Evolutionary conservation across 768 basidiomycete species (phyloP).

Genomic region (Lactarius quietus): DNA sequence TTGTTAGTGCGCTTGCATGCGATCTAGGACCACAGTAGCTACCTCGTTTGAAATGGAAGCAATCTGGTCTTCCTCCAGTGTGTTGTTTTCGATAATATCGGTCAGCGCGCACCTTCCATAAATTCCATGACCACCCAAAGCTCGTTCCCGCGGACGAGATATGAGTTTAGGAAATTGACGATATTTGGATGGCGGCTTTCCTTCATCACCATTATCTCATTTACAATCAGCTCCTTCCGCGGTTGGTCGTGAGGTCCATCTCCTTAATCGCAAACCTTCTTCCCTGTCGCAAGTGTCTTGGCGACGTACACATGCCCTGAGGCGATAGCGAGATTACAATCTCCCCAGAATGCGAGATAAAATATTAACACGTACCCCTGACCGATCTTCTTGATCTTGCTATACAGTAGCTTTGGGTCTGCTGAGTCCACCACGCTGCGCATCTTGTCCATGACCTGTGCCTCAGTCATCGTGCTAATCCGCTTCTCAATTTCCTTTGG

Average conservation of each 20-base stretch:
- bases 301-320: slow-evolving; percentile 98
- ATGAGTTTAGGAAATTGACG: slow-evolving; percentile 91
- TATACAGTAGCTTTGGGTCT: slow-evolving; percentile 87
- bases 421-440: slow-evolving; percentile 80
- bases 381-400: slow-evolving; percentile 98
- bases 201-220: slow-evolving; percentile 98
- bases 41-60: slow-evolving; percentile 91
- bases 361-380: slow-evolving; percentile 73
- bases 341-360: slow-evolving; percentile 6
- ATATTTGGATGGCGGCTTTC: slow-evolving; percentile 97
- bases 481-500: slow-evolving; percentile 74
- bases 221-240: slow-evolving; percentile 95
- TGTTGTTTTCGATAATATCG: slow-evolving; percentile 97
- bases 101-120: slow-evolving; percentile 97
- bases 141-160: slow-evolving; percentile 82
- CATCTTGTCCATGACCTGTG: slow-evolving; percentile 97
- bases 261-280: slow-evolving; percentile 97
- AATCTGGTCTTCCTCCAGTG: slow-evolving; percentile 93
- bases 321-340: slow-evolving; percentile 39
- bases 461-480: slow-evolving; percentile 95
- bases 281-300: slow-evolving; percentile 77
- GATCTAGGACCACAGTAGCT: slow-evolving; percentile 29
- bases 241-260: slow-evolving; percentile 97
- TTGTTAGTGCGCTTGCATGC: slow-evolving; percentile 1
- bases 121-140: slow-evolving; percentile 99